A percentile compares a stretch with the other conserved stretches of the same genome.
These are phyloP conservation scores for Hygrocybe punicea DNA, from an alignment of 768 basidiomycete genomes.

Conservation along the genomic window DNA sequence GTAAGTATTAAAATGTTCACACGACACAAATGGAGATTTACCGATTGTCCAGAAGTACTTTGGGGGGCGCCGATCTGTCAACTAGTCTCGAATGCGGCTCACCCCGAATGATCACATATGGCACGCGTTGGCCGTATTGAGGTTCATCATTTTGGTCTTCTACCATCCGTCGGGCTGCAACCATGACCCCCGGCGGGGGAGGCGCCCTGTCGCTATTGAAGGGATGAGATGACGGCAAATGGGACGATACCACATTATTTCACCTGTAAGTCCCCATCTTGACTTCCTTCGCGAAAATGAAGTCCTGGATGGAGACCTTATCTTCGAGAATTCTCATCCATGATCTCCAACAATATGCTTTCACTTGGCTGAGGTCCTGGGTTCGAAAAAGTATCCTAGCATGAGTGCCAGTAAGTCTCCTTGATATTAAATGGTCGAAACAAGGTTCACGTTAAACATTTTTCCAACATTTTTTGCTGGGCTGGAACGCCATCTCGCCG, in stretches of 20 bases:
- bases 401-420: slow-evolving; percentile 1
- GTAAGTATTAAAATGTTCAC: not conserved
- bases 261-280: slow-evolving; percentile 91
- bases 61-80: slow-evolving; percentile 71
- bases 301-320: slow-evolving; percentile 83
- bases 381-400: slow-evolving; percentile 83
- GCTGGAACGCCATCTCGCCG: slow-evolving; percentile 89
- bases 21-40: slow-evolving; percentile 28
- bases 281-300: slow-evolving; percentile 93
- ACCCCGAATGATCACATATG: slow-evolving; percentile 79
- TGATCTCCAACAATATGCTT: slow-evolving; percentile 78
- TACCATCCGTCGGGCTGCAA: slow-evolving; percentile 73
- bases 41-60: slow-evolving; percentile 65
- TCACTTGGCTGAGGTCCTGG: slow-evolving; percentile 85
- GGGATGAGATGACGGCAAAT: not conserved
- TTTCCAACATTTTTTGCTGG: slow-evolving; percentile 90
- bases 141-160: slow-evolving; percentile 78
- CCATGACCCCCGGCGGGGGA: slow-evolving; percentile 88
- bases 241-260: not conserved
- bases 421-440: not conserved
- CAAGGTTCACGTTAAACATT: slow-evolving; percentile 69
- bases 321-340: slow-evolving; percentile 85
- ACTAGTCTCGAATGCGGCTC: slow-evolving; percentile 62
- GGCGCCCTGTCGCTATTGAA: slow-evolving; percentile 68
- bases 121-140: slow-evolving; percentile 91